Base-by-base conservation (phyloP, 2,329 filamentous ascomycete genomes). In the Xylaria sp. region DNA sequence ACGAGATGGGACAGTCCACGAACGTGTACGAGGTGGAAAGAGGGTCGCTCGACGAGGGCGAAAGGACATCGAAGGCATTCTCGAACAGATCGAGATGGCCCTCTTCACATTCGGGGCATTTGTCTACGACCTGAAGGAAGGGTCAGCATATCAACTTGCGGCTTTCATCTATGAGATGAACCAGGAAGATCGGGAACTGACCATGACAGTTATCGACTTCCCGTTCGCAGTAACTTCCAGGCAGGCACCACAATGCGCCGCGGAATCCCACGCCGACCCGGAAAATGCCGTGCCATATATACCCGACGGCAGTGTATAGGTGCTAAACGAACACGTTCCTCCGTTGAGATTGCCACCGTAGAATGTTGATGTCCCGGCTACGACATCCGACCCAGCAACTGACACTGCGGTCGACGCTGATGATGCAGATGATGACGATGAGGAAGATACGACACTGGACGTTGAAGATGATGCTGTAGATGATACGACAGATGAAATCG, bases 211-310 rank as follows among this genome's bases (percentile, higher is more conserved):
- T 77, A 92, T 84, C 28, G 81, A 82, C 67, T 86, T 87, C 20
- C 88, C 89, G 15, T 78, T 82, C 3, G 85, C 87, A 2, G 83
- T 89, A 41, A 92, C 88, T 61, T 83, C 78, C 13, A 92, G 80
- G 71, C 90, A 92, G 23, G 83, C 81, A 71, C 90, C 90, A 74
- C 90, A 92, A 71, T 87, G 82, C 51, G 81, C 83, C 1, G 85
- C 83, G 62, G 77, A 79, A 60, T 84, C 78, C 90, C 90, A 92
- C 72, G 84, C 86, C 2, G 83, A 80, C 48, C 84, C 84, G 0
- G 89, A 88, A 59, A 89, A 83, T 1, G 90, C 90, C 10, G 89
- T 89, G 64, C 90, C 90, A 73, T 82, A 88, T 65, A 91, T 78
- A 13, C 82, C 82, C 12, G 84, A 81, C 7, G 90, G 89, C 31